Base-by-base conservation (phyloP, 2,329 filamentous ascomycete species). In the Cladosporium sp. region DNA sequence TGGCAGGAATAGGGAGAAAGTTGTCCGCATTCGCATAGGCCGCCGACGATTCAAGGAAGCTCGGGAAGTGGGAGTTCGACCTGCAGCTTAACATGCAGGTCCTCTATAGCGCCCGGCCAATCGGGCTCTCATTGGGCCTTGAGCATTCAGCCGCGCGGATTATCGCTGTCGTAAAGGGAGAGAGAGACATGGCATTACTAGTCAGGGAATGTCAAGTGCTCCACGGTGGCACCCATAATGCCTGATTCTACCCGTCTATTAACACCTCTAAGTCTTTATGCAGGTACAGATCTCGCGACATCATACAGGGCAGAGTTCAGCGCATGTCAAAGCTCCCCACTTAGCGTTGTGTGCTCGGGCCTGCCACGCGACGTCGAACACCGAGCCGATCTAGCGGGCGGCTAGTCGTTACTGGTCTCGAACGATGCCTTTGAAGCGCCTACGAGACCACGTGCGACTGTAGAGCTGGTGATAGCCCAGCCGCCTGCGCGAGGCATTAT, bases 51-150 rank as follows among this genome's bases (percentile, higher is more conserved):
- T 48, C 45, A 48, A 48, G 45, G 22, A 25, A 28, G 20, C 42
- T 22, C 42, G 42, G 42, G 22, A 45, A 45, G 42, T 19, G 28
- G 28, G 28, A 17, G 45, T 48, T 32, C 35, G 42, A 45, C 42
- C 19, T 48, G 45, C 45, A 32, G 45, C 45, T 48, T 48, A 19
- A 48, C 45, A 48, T 48, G 45, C 45, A 48, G 45, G 25, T 48
- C 45, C 25, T n/a, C 45, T 35, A 48, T 48, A 48, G 28, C 20
- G 17, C 45, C n/a, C 28, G 8, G 19, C 28, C 45, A 22, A 35
- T 48, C 45, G 15, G 15, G 24, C 22, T 28, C 22, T n/a, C 20
- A 45, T 45, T 45, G 22, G 42, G 22, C 15, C 15, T 25, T n/a
- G 42, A 25, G 42, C 15, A 17, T 28, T 5, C 24, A 28, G 22